Evolutionary conservation across 225 moss, liverwort and hornwort species (phyloP).

Genomic region (Pseudoscleropodium purum): DNA sequence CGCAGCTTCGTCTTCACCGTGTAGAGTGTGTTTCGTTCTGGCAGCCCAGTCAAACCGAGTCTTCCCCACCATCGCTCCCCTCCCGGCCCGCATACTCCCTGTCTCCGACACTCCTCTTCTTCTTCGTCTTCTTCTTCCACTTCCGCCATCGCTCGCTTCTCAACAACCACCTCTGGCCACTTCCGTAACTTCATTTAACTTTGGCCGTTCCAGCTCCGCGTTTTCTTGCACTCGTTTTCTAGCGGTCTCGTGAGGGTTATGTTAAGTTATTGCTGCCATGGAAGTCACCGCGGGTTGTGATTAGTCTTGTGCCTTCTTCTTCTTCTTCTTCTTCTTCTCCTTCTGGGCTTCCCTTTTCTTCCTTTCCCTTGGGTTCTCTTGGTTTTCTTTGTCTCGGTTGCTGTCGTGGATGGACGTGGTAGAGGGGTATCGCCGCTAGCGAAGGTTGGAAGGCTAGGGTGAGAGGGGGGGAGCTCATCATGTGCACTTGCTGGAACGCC

Average conservation of each 20-base stretch:
- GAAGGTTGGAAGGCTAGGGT: slow-evolving; percentile 5
- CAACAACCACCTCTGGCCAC: not conserved
- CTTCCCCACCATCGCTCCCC: slow-evolving; percentile 18
- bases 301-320: not conserved
- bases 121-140: not conserved
- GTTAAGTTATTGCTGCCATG: not conserved
- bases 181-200: not conserved
- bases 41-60: slow-evolving; percentile 26
- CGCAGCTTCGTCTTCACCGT: not conserved
- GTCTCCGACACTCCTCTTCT: not conserved
- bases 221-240: not conserved
- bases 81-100: not conserved
- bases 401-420: slow-evolving; percentile 16
- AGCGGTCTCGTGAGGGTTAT: not conserved
- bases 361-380: not conserved
- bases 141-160: slow-evolving; percentile 1
- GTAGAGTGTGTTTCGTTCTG: not conserved
- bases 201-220: not conserved
- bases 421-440: not conserved
- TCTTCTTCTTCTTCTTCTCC: not conserved
- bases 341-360: not conserved
- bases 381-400: not conserved
- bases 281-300: slow-evolving; percentile 12
- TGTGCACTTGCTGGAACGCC: slow-evolving; percentile 67
- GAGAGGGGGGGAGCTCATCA: not conserved